Conservation (phyloP, 305 asterid species). For the Fraxinus baroniana region DNA sequence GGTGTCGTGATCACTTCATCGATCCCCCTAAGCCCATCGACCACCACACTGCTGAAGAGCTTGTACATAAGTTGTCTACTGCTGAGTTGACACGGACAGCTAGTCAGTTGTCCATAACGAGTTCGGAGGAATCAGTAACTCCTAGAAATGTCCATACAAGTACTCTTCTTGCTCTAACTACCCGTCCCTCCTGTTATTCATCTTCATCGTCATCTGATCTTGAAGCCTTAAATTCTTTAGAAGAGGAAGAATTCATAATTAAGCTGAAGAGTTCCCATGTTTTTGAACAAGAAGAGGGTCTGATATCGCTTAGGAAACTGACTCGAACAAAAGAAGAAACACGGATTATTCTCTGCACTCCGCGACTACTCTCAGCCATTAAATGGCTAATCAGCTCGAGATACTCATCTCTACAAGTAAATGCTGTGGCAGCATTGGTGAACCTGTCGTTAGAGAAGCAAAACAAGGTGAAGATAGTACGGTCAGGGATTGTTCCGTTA, state of each 20-base stretch:
- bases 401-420: conserved; percentile 61
- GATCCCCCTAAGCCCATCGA: conserved; percentile 60
- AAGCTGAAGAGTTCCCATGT: conserved; percentile 59
- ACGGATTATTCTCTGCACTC: conserved; percentile 64
- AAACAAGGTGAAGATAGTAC: conserved; percentile 77
- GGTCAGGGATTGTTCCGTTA: conserved; percentile 90
- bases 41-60: conserved; percentile 50
- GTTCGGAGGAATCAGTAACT: conserved; percentile 57
- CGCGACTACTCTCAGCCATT: conserved; percentile 53
- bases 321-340: conserved; percentile 74
- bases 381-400: conserved; percentile 52
- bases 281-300: conserved; percentile 71
- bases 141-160: conserved; percentile 26
- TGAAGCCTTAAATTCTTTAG: conserved; percentile 37
- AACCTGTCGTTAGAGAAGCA: conserved; percentile 72
- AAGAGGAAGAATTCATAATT: conserved; percentile 53
- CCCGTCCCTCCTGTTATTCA: conserved; percentile 61
- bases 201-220: conserved; percentile 65
- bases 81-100: conserved; percentile 37
- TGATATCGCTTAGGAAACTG: conserved; percentile 55
- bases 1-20: conserved; percentile 50
- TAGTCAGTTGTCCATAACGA: conserved; percentile 45
- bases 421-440: conserved; percentile 73
- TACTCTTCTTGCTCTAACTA: conserved; percentile 46
- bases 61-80: conserved; percentile 34